Conservation (phyloP, 805 yeast species). For the Cyberlindnera saturnus region DNA sequence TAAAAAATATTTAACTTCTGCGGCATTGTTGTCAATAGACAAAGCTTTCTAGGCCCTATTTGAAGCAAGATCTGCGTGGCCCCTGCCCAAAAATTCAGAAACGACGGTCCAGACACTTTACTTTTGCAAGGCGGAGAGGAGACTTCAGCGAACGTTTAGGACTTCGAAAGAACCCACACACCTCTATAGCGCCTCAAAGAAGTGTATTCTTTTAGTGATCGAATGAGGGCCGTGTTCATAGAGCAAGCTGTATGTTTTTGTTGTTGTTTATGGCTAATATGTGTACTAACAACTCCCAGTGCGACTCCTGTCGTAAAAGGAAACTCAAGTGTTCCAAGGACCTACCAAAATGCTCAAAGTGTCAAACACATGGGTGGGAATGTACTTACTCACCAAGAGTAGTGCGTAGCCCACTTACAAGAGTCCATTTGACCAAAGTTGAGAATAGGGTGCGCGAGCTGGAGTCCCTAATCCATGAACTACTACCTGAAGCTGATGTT, state of each 20-base stretch:
- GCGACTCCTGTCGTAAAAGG: conserved; percentile 79
- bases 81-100: too few species aligned
- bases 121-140: too few species aligned
- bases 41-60: too few species aligned
- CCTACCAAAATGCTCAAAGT: conserved; percentile 69
- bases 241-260: conserved; percentile 23
- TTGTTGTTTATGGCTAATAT: background rate
- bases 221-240: conserved; percentile 23
- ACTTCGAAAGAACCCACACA: background rate
- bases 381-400: conserved; percentile 76
- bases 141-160: background rate
- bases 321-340: conserved; percentile 79
- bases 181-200: background rate
- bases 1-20: too few species aligned
- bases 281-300: conserved; percentile 25
- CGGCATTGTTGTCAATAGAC: too few species aligned
- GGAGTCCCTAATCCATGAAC: conserved; percentile 36
- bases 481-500: conserved; percentile 42
- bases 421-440: conserved; percentile 74
- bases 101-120: too few species aligned
- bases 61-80: too few species aligned
- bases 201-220: too few species aligned
- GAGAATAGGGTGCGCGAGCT: conserved; percentile 49
- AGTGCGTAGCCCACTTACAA: conserved; percentile 73
- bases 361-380: conserved; percentile 64